Percentiles rank a stretch among this genome's conserved stretches.
Conservation (phyloP, 2,329 filamentous ascomycete genomes). For the Trichoderma sp. region DNA sequence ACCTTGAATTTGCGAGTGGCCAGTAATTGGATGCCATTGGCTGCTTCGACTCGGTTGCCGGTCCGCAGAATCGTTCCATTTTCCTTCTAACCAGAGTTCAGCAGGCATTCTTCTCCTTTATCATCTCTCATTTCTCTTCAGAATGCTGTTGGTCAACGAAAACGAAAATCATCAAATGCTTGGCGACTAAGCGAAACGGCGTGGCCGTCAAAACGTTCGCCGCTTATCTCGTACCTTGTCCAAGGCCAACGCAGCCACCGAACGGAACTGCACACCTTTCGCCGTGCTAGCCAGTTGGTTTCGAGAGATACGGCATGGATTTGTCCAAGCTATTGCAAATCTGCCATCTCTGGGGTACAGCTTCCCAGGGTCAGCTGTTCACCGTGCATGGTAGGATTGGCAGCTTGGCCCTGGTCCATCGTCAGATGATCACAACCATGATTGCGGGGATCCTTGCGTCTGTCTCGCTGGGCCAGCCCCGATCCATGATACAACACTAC, state of each 20-base stretch:
- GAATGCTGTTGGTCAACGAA: not conserved
- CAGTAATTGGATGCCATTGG: not conserved
- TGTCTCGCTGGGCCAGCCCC: not conserved
- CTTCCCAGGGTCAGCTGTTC: slow-evolving; percentile 13
- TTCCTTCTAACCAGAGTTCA: not conserved
- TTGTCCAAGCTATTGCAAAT: not conserved
- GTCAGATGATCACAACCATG: slow-evolving; percentile 16
- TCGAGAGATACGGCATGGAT: slow-evolving; percentile 7
- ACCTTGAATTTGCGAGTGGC: not conserved
- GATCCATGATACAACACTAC: slow-evolving; percentile 6
- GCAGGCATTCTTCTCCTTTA: not conserved
- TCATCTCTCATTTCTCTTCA: not conserved
- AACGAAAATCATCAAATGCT: not conserved
- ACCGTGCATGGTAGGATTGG: slow-evolving; percentile 18
- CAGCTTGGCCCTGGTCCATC: slow-evolving; percentile 7
- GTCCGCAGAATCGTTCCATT: slow-evolving; percentile 7
- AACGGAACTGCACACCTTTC: not conserved
- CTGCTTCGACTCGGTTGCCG: not conserved
- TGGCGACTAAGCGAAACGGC: slow-evolving; percentile 2
- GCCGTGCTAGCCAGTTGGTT: not conserved
- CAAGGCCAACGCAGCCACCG: not conserved
- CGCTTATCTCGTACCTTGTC: slow-evolving; percentile 8
- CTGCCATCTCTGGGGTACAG: slow-evolving; percentile 11
- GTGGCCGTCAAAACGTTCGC: not conserved
- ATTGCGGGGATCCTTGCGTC: slow-evolving; percentile 19